Evolutionary conservation across 2,329 filamentous ascomycete species (phyloP).

Genomic region (Ascochyta fabae): DNA sequence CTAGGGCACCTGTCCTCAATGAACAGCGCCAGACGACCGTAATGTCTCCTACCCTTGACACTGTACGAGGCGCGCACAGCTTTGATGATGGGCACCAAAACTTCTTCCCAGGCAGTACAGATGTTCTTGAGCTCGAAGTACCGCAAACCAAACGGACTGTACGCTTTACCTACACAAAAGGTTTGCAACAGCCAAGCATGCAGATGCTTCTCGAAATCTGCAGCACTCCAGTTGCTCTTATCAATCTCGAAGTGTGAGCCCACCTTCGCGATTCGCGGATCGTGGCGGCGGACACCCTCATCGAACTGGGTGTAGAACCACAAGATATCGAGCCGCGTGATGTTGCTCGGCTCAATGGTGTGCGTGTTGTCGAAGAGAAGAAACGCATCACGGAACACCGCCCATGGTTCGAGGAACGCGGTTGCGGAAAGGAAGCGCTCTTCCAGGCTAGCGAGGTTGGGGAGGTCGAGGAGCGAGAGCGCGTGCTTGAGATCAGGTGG

Average conservation of each 20-base stretch:
- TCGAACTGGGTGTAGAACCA: conserved; percentile 45
- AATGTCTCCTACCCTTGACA: conserved; percentile 33
- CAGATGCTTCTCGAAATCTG: conserved; percentile 42
- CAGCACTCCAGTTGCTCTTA: conserved; percentile 34
- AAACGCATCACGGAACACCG: conserved; percentile 37
- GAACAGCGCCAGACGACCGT: conserved; percentile 42
- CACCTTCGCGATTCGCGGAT: conserved; percentile 29
- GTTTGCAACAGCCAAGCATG: conserved; percentile 43
- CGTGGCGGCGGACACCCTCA: conserved; percentile 35
- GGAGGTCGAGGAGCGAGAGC: conserved; percentile 33
- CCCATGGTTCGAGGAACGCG: conserved; percentile 43
- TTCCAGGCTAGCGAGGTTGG: conserved; percentile 32
- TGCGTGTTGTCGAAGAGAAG: conserved; percentile 27
- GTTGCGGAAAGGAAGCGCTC: conserved; percentile 35
- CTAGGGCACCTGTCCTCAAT: conserved; percentile 38
- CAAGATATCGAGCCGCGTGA: conserved; percentile 35
- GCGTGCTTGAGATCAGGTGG: conserved; percentile 28
- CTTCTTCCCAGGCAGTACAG: conserved; percentile 36
- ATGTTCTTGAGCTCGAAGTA: conserved; percentile 40
- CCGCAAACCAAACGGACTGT: conserved; percentile 33
- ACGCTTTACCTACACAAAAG: conserved; percentile 40
- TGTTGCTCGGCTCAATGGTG: conserved; percentile 18
- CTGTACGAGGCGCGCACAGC: conserved; percentile 39
- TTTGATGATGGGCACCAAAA: conserved; percentile 42
- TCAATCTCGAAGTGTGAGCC: conserved; percentile 30